Conservation (phyloP, 345 rosid species). For the Luvunga scandens region DNA sequence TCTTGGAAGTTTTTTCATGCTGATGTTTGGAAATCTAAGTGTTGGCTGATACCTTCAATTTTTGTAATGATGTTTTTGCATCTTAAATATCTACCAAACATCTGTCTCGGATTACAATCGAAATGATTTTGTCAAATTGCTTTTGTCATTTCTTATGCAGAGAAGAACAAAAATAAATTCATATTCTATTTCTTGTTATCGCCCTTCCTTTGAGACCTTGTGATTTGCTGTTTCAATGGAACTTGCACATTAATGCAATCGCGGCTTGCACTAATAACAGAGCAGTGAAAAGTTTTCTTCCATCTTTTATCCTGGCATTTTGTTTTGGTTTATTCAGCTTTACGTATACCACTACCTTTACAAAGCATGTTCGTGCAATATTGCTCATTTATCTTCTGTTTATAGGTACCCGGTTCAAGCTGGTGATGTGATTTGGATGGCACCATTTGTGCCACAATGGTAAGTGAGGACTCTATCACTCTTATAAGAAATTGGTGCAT, state of each 20-base stretch:
- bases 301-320: background rate
- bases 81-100: background rate
- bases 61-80: background rate
- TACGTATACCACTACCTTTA: background rate
- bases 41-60: background rate
- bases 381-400: constrained; percentile 2
- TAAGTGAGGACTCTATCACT: constrained; percentile 26
- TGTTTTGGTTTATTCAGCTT: background rate
- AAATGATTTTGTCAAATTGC: background rate
- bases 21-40: background rate
- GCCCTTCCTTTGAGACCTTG: background rate
- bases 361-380: background rate
- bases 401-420: constrained; percentile 91
- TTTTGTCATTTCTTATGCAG: background rate
- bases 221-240: background rate
- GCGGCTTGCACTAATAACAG: background rate
- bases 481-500: background rate
- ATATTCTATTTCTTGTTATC: background rate
- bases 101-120: background rate
- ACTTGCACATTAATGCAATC: background rate
- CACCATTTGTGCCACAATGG: constrained; percentile 98
- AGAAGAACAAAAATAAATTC: background rate
- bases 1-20: background rate
- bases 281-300: background rate
- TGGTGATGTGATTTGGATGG: constrained; percentile 98